phyloP scores from a whole-genome alignment of 2,329 filamentous ascomycete species.

The Fusarium camptoceras region DNA sequence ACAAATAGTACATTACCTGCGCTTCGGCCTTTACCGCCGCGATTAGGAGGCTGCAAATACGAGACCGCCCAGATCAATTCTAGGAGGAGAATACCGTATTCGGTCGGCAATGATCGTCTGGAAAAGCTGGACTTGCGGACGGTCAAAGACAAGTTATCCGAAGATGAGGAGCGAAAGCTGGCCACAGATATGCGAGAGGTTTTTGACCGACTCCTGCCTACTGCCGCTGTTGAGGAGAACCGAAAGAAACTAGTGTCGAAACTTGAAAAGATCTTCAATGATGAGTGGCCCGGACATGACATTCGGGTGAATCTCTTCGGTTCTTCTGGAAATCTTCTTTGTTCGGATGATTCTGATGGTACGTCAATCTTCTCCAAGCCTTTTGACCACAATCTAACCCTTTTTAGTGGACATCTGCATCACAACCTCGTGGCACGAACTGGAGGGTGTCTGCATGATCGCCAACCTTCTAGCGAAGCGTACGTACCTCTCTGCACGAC shows the following conservation, averaged over 20 bases:
- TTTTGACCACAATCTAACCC: conserved; percentile 23
- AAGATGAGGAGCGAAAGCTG: conserved; percentile 79
- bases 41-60: conserved; percentile 79
- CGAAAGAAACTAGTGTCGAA: conserved; percentile 84
- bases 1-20: conserved; percentile 80
- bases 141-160: conserved; percentile 75
- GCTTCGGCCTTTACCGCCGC: conserved; percentile 71
- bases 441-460: conserved; percentile 91
- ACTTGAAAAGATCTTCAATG: conserved; percentile 86
- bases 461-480: conserved; percentile 86
- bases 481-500: conserved; percentile 61
- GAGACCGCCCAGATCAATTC: conserved; percentile 87
- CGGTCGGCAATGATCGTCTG: conserved; percentile 82
- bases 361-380: conserved; percentile 51
- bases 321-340: conserved; percentile 95
- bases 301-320: conserved; percentile 95
- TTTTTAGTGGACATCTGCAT: conserved; percentile 93
- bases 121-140: conserved; percentile 78
- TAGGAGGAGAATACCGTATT: conserved; percentile 91
- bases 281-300: conserved; percentile 90
- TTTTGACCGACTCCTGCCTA: conserved; percentile 87
- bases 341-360: conserved; percentile 97
- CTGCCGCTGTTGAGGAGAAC: conserved; percentile 79
- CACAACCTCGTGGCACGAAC: conserved; percentile 86
- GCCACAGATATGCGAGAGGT: conserved; percentile 86